Evolutionary conservation across 208 protist genomes (phyloP), one percentile per base, ranked within the genome.

Genomic region (Crithidia fasciculata): DNA sequence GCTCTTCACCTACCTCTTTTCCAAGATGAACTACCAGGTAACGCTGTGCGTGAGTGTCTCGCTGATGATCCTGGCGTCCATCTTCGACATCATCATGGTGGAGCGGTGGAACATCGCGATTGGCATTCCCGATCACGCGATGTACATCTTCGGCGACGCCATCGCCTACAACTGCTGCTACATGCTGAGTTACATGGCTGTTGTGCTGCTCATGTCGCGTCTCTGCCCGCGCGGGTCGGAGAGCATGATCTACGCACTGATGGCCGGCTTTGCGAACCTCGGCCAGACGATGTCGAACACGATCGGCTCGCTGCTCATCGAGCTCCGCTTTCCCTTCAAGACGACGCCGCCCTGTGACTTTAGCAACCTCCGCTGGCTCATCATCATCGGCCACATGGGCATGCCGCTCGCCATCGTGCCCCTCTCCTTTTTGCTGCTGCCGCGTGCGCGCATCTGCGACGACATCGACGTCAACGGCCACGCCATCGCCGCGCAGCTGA

Each of bases 201-300:
- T 76, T 56, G 75, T 92, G 3, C 71, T 97, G 28, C 80, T 97
- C 13, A 76, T 93, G 61, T 89, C 89, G 6, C 90, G 90, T 19
- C 76, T 95, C 36, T 94, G 89, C 60, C 90, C 90, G 4, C 82
- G 83, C 40, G 89, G 88, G 13, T 85, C 89, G 62, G 92, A 96
- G 78, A 78, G 72, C 19, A 90, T 90, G 56, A 78, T 95, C 37
- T 94, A 89, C 60, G 84, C 92, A 16, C 76, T 95, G 39, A 78
- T 96, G 62, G 86, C 88, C 28, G 92, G 89, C 18, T 92, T 91
- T 53, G 67, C 88, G 28, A 92, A 94, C 79, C 74, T 96, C 47
- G 92, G 89, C 8, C 63, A 69, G 56, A 67, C 74, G 45, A 80
- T 86, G 36, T 78, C 83, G 4, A 72, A 43, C 43, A 69, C 80